A percentile compares a stretch with the other conserved stretches of the same genome.
Conservation (phyloP, 768 basidiomycete species). For the Rhodosporidiobolus sp. region DNA sequence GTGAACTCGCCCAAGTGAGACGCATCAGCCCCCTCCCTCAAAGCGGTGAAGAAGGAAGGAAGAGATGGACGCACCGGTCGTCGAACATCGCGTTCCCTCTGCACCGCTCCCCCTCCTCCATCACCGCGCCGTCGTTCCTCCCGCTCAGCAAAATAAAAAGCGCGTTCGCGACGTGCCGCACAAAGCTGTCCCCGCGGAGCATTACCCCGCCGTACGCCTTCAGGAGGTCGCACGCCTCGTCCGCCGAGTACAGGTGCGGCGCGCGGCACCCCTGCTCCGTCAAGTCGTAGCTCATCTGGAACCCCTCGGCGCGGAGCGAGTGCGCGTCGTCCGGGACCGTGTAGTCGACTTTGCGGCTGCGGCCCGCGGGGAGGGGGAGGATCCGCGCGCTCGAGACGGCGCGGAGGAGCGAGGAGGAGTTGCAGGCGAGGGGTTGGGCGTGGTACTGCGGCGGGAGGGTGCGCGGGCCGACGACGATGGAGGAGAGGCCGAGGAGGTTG, state of each 20-base stretch:
- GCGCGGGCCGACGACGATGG: slow-evolving; percentile 4
- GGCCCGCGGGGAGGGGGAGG: not conserved
- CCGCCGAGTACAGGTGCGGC: slow-evolving; percentile 11
- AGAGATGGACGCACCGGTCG: not conserved
- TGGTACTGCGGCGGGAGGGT: not conserved
- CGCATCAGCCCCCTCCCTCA: not conserved
- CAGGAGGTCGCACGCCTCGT: slow-evolving; percentile 20
- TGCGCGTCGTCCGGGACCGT: not conserved
- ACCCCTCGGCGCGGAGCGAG: not conserved
- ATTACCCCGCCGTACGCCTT: slow-evolving; percentile 9
- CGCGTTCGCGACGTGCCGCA: slow-evolving; percentile 15
- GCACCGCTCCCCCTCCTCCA: not conserved
- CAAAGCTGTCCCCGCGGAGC: slow-evolving; percentile 3
- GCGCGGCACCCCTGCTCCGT: not conserved
- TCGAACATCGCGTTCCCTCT: slow-evolving; percentile 19
- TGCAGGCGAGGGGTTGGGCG: not conserved
- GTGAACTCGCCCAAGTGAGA: not conserved
- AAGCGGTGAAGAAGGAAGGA: not conserved
- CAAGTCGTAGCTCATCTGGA: not conserved
- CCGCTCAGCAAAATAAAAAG: slow-evolving; percentile 13
- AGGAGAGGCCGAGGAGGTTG: slow-evolving; percentile 8
- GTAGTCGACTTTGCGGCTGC: not conserved
- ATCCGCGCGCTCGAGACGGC: slow-evolving; percentile 1
- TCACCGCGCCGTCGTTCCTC: not conserved
- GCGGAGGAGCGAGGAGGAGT: not conserved